These are phyloP conservation scores for Capronia coronata DNA, from an alignment of 2,329 filamentous ascomycete genomes.

Conservation along the genomic window DNA sequence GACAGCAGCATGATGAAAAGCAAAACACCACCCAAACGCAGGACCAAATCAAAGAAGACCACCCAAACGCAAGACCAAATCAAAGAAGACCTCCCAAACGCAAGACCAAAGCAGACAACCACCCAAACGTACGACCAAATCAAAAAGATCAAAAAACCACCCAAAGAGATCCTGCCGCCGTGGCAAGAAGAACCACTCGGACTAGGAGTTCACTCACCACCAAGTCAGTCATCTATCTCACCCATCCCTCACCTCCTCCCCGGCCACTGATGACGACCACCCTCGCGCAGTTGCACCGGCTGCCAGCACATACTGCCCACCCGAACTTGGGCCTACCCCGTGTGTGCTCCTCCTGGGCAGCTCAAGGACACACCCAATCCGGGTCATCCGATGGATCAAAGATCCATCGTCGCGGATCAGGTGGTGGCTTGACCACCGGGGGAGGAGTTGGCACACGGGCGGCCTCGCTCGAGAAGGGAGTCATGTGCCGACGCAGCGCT, in stretches of 20 bases:
- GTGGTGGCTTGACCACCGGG: background rate
- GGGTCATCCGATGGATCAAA: too few relatives aligned
- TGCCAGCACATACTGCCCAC: too few relatives aligned
- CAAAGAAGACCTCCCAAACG: background rate
- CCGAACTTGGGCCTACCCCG: too few relatives aligned
- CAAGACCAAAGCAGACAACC: background rate
- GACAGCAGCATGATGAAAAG: background rate
- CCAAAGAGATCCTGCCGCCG: background rate
- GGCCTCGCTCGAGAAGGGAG: background rate
- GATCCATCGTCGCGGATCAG: background rate
- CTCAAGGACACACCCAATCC: too few relatives aligned
- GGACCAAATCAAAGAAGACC: background rate
- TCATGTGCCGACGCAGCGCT: background rate
- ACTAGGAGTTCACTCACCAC: background rate
- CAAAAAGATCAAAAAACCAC: too few relatives aligned
- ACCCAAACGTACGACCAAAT: background rate
- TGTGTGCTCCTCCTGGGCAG: too few relatives aligned
- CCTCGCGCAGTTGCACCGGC: too few relatives aligned
- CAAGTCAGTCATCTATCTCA: background rate
- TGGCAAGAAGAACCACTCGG: background rate
- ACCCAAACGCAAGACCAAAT: background rate
- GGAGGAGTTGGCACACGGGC: background rate
- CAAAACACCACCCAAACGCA: background rate
- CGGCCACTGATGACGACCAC: too few relatives aligned
- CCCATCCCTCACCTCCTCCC: background rate